phyloP scores from a whole-genome alignment of 306 rosid genomes.

The Sechiopsis laciniata region DNA sequence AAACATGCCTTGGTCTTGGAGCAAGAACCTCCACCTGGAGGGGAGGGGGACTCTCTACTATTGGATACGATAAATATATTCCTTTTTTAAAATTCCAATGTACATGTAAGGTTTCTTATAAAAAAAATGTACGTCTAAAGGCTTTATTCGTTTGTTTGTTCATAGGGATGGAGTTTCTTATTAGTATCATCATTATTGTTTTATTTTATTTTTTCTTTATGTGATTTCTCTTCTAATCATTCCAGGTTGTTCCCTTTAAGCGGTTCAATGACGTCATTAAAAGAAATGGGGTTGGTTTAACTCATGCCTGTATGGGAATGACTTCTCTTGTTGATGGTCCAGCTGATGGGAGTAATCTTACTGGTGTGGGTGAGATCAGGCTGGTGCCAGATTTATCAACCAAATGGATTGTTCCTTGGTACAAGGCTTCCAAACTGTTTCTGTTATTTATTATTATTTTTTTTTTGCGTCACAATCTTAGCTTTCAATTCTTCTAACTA shows the following conservation, averaged over 20 bases:
- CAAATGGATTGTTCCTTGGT: slow-evolving; percentile 71
- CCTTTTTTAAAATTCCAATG: background rate
- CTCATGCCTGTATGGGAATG: slow-evolving; percentile 61
- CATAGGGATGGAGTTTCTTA: background rate
- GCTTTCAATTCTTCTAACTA: background rate
- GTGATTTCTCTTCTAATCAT: slow-evolving; percentile 25
- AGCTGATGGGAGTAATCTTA: slow-evolving; percentile 61
- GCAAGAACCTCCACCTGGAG: background rate
- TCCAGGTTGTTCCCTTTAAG: slow-evolving; percentile 69
- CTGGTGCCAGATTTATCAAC: slow-evolving; percentile 83
- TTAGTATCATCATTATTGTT: background rate
- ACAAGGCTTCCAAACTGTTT: slow-evolving; percentile 21
- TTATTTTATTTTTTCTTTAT: slow-evolving; percentile 1
- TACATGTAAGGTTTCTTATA: background rate
- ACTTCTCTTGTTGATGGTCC: slow-evolving; percentile 57
- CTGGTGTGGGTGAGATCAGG: slow-evolving; percentile 73
- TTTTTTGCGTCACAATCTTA: background rate
- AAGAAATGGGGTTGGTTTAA: slow-evolving; percentile 65
- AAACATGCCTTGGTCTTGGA: background rate
- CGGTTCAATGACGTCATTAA: slow-evolving; percentile 51
- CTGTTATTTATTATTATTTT: background rate
- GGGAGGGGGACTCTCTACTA: background rate
- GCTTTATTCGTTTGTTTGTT: too few relatives aligned
- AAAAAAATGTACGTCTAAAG: too few relatives aligned
- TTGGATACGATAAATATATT: background rate